A percentile compares a stretch with the other conserved stretches of the same genome.
These are phyloP conservation scores for Candida endomychidarum DNA, from an alignment of 805 yeast genomes.

Conservation along the genomic window DNA sequence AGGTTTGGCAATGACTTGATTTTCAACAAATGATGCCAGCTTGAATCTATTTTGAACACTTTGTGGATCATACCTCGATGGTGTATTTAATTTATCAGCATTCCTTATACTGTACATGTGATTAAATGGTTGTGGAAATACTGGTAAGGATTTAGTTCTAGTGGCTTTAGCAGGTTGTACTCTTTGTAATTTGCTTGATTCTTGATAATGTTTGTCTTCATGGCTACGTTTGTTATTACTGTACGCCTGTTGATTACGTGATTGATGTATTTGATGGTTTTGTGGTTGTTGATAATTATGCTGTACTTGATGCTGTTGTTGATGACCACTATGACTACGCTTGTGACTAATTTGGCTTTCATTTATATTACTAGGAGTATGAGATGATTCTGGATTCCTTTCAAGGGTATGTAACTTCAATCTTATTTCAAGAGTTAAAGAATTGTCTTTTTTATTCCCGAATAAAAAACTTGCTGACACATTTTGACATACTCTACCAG, in stretches of 20 bases:
- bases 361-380: background rate
- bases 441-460: conserved; percentile 36
- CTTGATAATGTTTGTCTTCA: conserved; percentile 3
- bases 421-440: conserved; percentile 57
- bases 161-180: conserved; percentile 39
- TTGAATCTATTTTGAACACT: conserved; percentile 45
- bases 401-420: conserved; percentile 48
- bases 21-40: conserved; percentile 45
- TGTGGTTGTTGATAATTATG: background rate
- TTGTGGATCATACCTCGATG: conserved; percentile 40
- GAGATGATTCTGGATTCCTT: conserved; percentile 2
- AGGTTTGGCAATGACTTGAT: conserved; percentile 42
- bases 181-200: conserved; percentile 3
- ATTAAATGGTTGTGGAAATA: conserved; percentile 38
- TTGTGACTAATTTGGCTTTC: conserved; percentile 1
- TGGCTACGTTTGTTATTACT: conserved; percentile 2
- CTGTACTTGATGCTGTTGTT: background rate
- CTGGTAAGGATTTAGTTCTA: conserved; percentile 44
- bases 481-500: conserved; percentile 61
- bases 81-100: conserved; percentile 39
- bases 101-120: conserved; percentile 41
- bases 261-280: background rate
- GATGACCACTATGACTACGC: conserved; percentile 1
- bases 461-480: conserved; percentile 45
- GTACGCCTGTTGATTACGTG: too few species aligned